phyloP scores from a whole-genome alignment of 1,284 basidiomycete species.

The Cutaneotrichosporon spelunceum region DNA sequence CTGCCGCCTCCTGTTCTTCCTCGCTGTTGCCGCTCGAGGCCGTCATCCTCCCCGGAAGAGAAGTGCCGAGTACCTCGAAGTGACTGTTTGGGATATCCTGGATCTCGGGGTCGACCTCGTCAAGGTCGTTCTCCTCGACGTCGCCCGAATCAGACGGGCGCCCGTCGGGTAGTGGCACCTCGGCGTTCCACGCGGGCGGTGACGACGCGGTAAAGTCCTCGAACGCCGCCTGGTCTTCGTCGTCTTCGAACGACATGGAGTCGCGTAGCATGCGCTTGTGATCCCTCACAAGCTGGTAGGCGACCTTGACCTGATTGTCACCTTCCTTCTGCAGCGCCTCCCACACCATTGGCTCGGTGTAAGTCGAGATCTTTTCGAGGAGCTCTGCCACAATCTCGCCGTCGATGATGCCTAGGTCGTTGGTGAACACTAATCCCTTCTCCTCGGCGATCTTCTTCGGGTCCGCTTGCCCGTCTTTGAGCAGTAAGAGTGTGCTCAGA shows the following conservation, averaged over 20 bases:
- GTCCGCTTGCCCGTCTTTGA: slow-evolving; percentile 46
- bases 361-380: slow-evolving; percentile 67
- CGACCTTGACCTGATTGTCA: slow-evolving; percentile 94
- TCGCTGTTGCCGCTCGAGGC: slow-evolving; percentile 8
- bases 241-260: slow-evolving; percentile 44
- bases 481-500: slow-evolving; percentile 39
- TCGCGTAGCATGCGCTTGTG: slow-evolving; percentile 81
- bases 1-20: slow-evolving; percentile 36
- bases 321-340: slow-evolving; percentile 76
- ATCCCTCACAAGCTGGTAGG: slow-evolving; percentile 89
- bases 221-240: slow-evolving; percentile 52
- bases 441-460: slow-evolving; percentile 46
- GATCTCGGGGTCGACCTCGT: slow-evolving; percentile 56
- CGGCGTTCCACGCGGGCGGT: slow-evolving; percentile 56
- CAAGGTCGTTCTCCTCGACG: slow-evolving; percentile 50
- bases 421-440: slow-evolving; percentile 51
- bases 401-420: slow-evolving; percentile 77
- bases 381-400: slow-evolving; percentile 84
- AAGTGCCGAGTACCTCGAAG: slow-evolving; percentile 81
- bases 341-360: slow-evolving; percentile 80
- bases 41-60: slow-evolving; percentile 60
- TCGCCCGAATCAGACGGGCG: slow-evolving; percentile 18
- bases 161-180: slow-evolving; percentile 31
- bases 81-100: slow-evolving; percentile 59
- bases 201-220: slow-evolving; percentile 55